These are phyloP conservation scores for Heterococcus sp. DNA, from an alignment of 108 stramenopile species.

Conservation along the genomic window DNA sequence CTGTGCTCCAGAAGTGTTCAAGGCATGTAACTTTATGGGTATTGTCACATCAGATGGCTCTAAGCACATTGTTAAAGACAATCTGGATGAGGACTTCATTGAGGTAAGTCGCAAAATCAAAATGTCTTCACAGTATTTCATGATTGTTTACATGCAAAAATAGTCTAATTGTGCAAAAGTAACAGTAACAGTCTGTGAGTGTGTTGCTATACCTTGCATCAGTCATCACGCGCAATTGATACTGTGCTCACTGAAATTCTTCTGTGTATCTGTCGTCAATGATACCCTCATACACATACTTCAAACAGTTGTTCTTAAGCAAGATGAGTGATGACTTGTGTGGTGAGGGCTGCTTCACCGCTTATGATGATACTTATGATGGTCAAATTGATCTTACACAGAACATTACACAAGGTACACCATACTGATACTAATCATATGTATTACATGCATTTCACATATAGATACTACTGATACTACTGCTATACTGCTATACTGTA, in stretches of 20 bases:
- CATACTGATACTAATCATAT: not conserved
- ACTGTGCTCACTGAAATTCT: not conserved
- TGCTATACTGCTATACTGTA: not conserved
- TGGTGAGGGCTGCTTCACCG: not conserved
- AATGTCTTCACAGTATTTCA: not conserved
- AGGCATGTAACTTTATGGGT: constrained; percentile 41
- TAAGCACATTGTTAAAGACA: not conserved
- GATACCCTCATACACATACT: not conserved
- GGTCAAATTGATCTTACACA: not conserved
- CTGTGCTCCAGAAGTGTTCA: constrained; percentile 4
- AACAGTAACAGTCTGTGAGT: not conserved
- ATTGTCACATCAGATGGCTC: constrained; percentile 23
- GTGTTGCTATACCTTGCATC: not conserved
- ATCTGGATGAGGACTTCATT: constrained; percentile 15
- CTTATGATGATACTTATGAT: not conserved
- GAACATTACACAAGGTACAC: not conserved
- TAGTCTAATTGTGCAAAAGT: not conserved
- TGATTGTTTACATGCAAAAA: not conserved
- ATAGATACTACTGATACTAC: not conserved
- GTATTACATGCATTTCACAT: not conserved
- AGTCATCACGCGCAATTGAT: not conserved
- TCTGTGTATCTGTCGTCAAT: not conserved
- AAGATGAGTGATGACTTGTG: not conserved
- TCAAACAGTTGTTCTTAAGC: not conserved
- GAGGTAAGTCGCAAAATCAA: no score